Base-by-base conservation (phyloP, 139 green algal species). In the Asterochloris erici region DNA sequence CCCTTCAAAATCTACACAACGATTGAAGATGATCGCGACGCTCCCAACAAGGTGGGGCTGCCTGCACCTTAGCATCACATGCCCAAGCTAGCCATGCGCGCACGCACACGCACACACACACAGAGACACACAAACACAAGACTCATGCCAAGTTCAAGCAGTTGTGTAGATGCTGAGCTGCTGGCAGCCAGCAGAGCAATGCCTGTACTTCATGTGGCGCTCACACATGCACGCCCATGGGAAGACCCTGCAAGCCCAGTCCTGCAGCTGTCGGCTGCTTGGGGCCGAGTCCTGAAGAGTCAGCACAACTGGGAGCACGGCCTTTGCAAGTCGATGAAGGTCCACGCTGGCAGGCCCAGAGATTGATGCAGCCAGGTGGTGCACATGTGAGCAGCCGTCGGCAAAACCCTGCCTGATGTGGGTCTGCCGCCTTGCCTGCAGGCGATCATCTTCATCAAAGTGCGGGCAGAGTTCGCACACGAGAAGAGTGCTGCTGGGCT, bases 1-100 rank as follows among this genome's bases (percentile, higher is more conserved):
- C 96, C 96, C 29, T 98, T 98, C 89, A 85, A 91, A 27, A 85
- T 99, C 19, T 90, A 92, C 63, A 85, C 88, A 0, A 83, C 82
- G 0, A 76, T 97, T 27, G 93, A 97, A 26, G 73, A 88, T 15
- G 92, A 96, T 83, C 81, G 85, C 12, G 71, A 90, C 77, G 85
- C 83, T 11, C 82, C 88, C 63, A 63, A 84, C n/a, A 93, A 93
- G 85, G 85, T 90, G 63, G 47, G 68, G 38, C 38, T 54, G 38
- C 38, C 38, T 54, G 38, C 38, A 6, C 38, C 38, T 54, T 6
- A 54, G 38, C 38, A 54, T 54, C 38, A 6, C 38, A 10, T 54
- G 38, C 38, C 38, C 38, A 54, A 10, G 38, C 38, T 10, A 2
- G 6, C 38, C 38, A 54, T 54, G 38, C 6, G 10, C n/a, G 0